Percentiles rank a stretch among this genome's conserved stretches.
Evolutionary conservation across 2,329 filamentous ascomycete species (phyloP).

Genomic region (Alternaria atra): DNA sequence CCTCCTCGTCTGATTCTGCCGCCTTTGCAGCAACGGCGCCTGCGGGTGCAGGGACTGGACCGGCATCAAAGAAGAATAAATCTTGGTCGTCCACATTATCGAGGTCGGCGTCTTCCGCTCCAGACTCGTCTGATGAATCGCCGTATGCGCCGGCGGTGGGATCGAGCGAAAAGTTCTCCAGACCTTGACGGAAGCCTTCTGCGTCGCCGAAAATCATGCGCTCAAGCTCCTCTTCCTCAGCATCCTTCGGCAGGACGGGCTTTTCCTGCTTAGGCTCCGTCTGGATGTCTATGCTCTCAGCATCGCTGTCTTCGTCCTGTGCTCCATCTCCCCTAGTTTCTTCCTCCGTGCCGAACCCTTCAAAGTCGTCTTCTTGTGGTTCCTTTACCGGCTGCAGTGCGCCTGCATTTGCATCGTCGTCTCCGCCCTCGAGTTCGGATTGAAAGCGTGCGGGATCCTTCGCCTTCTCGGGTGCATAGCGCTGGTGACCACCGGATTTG

Average conservation of each 20-base stretch:
- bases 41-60: slow-evolving; percentile 56
- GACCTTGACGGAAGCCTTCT: slow-evolving; percentile 77
- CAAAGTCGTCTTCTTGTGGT: slow-evolving; percentile 33
- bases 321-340: slow-evolving; percentile 10
- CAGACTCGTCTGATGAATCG: slow-evolving; percentile 54
- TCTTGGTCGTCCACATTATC: slow-evolving; percentile 79
- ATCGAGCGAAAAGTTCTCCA: slow-evolving; percentile 67
- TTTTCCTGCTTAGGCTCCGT: slow-evolving; percentile 36
- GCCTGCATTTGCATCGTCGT: slow-evolving; percentile 34
- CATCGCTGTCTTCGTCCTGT: slow-evolving; percentile 25
- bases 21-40: slow-evolving; percentile 53
- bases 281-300: slow-evolving; percentile 31
- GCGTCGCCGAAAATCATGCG: slow-evolving; percentile 87
- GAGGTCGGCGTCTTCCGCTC: slow-evolving; percentile 58
- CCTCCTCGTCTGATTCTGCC: slow-evolving; percentile 50
- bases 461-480: slow-evolving; percentile 28
- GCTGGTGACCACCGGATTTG: slow-evolving; percentile 32
- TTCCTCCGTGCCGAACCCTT: slow-evolving; percentile 35
- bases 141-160: slow-evolving; percentile 45
- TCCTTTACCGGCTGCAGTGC: slow-evolving; percentile 33
- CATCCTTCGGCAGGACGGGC: slow-evolving; percentile 71
- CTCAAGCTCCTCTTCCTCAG: slow-evolving; percentile 85
- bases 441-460: slow-evolving; percentile 21
- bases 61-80: slow-evolving; percentile 84
- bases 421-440: slow-evolving; percentile 29